Base-by-base conservation (phyloP, 2,329 filamentous ascomycete species). In the Ilyonectria destructans region DNA sequence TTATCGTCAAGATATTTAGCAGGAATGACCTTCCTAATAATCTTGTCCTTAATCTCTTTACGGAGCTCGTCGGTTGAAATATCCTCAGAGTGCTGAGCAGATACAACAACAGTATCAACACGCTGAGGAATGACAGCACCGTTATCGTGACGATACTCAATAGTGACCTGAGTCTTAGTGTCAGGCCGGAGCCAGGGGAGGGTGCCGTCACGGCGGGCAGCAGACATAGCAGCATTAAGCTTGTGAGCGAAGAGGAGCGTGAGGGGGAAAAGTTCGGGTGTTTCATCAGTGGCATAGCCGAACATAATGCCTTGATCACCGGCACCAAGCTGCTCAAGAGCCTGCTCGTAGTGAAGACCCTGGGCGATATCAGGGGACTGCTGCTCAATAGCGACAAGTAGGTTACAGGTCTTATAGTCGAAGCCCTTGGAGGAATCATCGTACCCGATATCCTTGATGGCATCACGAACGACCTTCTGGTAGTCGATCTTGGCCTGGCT, bases 231-330 rank as follows among this genome's bases (percentile, higher is more conserved):
- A 81, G 92, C 89, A 88, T 99, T 99, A 78, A 99, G 93, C 89
- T 95, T 95, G 91, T 99, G 96, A 80, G 96, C 93, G 81, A 98
- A 91, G 80, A 96, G 90, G 77, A 98, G 89, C 79, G 96, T 98
- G 80, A 99, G 89, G 75, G 96, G 96, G 82, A 98, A 93, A 78
- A 97, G 90, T 88, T 99, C 96, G 71, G 96, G 95, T 78, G 96
- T 98, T 90, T 99, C 96, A 81, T 99, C 96, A 80, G 96, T 97
- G 84, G 96, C 96, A 90, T 99, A 99, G 80, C 96, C 96, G 86
- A 99, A 99, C 96, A 99, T 99, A 89, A 99, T 98, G 89, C 96
- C 96, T 89, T 99, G 96, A 86, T 99, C 96, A 92, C 96, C 96
- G 72, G 96, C 96, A 85, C 96, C 96, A 74, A 99, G 92, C 87